Base-by-base conservation (phyloP, 23 red algal genomes). In the Gracilariopsis chorda region DNA sequence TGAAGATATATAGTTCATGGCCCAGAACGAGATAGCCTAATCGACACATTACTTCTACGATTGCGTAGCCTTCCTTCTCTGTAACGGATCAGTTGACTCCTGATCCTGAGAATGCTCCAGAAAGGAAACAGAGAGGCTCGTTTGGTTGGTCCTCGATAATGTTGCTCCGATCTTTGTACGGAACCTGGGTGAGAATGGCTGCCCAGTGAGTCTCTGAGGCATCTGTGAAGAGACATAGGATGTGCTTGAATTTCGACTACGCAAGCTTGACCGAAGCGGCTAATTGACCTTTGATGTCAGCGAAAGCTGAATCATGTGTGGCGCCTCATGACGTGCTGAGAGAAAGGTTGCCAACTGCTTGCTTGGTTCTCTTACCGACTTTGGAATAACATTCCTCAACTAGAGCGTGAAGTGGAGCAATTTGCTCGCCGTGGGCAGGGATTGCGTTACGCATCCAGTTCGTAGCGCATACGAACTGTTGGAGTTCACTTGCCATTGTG, bases 191-290 rank as follows among this genome's bases (percentile, higher is more conserved):
- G 8, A 84, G 58, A 8, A 68, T 57, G 47, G 53, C 55, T 20
- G 80, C 16, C 80, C 80, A 84, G 25, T 69, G 17, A 8, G 56
- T 10, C 10, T 11, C 10, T 0, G 80, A 84, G 17, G 80, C 80
- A 46, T 84, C 80, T 39, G 55, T 84, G 56, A 84, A 84, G 0
- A 84, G 55, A 35, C 80, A 84, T 0, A 84, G 80, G 12, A 51
- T 51, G 25, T 84, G 63, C 58, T 13, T 20, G 37, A 57, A 57
- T 30, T 84, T 57, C 7, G 59, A 7, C 7, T 51, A 65, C 1
- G 80, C 59, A 6, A 69, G 34, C 8, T 8, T 84, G 0, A 49
- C 80, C 32, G 16, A 0, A 10, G 63, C 80, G 0, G 21, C 39
- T 37, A 84, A 65, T 27, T 51, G 53, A 0, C 25, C n/a, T 65